Base-by-base conservation (phyloP, 106 monocot genomes). In the Platanthera guangdongensis region DNA sequence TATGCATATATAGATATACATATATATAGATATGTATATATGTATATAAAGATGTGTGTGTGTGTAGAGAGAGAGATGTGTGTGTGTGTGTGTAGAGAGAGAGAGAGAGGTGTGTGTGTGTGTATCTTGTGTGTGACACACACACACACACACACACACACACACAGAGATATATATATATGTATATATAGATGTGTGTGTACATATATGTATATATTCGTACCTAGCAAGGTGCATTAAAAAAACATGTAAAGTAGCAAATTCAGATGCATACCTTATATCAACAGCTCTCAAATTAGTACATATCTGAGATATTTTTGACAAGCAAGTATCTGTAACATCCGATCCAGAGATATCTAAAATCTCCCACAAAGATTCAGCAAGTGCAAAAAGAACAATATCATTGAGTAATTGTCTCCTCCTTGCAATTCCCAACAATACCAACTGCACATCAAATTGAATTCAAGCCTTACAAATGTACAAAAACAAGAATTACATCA, bases 271-370 rank as follows among this genome's bases (percentile, higher is more conserved):
- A 84, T 83, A 94, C 97, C 97, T 94, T 77, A 94, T 88, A 87
- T 99, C 97, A 80, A 94, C 68, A 82, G 97, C 89, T 52, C 70
- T 57, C 47, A 99, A 80, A 71, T 82, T 82, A 50, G 78, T 74
- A 76, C 94, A 99, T 16, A 81, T 74, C 25, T 87, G 78, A 80
- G 94, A 84, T 10, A 81, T 88, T 84, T 77, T 84, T 68, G 72
- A 68, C 30, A 99, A 80, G 45, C 94, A 92, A 80, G 73, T 13
- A 73, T 99, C 97, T 75, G 89, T 87, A 51, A 92, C 82, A 85
- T 85, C 83, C 79, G 92, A 94, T n/a, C 94, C 92, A 79, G 97
- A 94, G 25, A 99, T 68, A 86, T 99, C 97, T 52, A 99, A 82
- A 77, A 83, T 72, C 21, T 86, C 83, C 97, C 97, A 99, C 50